A percentile compares a stretch with the other conserved stretches of the same genome.
These are phyloP conservation scores for Dinochytrium kinnereticum DNA, from an alignment of 371 early-diverging fungal species.

Conservation along the genomic window DNA sequence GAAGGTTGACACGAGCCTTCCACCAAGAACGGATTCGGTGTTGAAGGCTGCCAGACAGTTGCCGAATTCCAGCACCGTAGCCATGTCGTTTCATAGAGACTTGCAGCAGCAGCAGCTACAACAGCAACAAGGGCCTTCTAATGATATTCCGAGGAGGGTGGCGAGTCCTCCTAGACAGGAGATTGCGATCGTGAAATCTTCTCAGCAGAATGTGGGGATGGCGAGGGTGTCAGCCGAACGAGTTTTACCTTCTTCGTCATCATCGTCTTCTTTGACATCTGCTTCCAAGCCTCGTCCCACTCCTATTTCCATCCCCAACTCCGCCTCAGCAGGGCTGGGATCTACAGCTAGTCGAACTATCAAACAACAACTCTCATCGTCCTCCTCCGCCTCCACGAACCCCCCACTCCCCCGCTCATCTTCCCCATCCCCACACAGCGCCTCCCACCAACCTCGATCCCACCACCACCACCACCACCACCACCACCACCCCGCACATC, in stretches of 20 bases:
- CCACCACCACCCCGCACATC: neutral
- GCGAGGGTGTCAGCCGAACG: too few relatives aligned
- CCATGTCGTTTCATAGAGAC: neutral
- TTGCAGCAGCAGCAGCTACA: slow-evolving; percentile 10
- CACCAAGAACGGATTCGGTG: slow-evolving; percentile 9
- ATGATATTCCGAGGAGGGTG: neutral
- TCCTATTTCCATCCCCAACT: neutral
- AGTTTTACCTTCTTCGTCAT: neutral
- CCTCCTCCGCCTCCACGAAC: too few relatives aligned
- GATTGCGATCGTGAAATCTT: neutral
- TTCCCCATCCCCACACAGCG: neutral
- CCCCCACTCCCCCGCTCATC: neutral
- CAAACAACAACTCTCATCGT: too few relatives aligned
- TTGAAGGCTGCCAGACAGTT: slow-evolving; percentile 11
- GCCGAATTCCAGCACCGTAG: neutral
- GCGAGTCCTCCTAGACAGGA: neutral
- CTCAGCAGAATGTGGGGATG: too few relatives aligned
- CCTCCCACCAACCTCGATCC: neutral
- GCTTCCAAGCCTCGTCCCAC: neutral
- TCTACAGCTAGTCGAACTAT: too few relatives aligned
- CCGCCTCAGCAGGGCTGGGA: too few relatives aligned
- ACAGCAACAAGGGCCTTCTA: slow-evolving; percentile 1
- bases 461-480: neutral
- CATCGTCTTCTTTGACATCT: neutral
- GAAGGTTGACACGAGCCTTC: too few relatives aligned